These are phyloP conservation scores for Hemileccinum rubropunctum DNA, from an alignment of 768 basidiomycete species.

Conservation along the genomic window DNA sequence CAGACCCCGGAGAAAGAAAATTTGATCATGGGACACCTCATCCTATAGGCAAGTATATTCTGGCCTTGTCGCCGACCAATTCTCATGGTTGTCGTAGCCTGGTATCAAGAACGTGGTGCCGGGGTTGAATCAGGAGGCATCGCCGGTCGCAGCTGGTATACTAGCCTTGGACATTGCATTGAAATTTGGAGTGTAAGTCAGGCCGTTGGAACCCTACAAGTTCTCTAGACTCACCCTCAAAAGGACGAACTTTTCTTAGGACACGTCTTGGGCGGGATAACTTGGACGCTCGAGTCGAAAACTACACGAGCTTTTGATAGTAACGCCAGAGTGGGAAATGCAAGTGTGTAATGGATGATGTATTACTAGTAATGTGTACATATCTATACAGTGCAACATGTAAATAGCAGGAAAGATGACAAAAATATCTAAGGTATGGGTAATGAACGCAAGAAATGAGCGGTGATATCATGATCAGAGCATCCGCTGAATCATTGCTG, in stretches of 20 bases:
- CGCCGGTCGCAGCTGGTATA: conserved; percentile 82
- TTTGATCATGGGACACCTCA: conserved; percentile 73
- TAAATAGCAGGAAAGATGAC: conserved; percentile 26
- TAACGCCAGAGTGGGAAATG: conserved; percentile 58
- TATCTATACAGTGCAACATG: conserved; percentile 26
- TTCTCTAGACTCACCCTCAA: conserved; percentile 3
- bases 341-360: conserved; percentile 6
- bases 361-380: conserved; percentile 21
- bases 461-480: conserved; percentile 9
- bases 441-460: conserved; percentile 11
- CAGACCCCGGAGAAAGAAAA: conserved; percentile 34
- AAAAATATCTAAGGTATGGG: conserved; percentile 14
- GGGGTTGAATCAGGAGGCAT: conserved; percentile 49
- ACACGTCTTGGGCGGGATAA: conserved; percentile 74
- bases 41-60: conserved; percentile 56
- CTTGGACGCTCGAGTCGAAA: conserved; percentile 67
- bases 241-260: conserved; percentile 66
- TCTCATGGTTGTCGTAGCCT: conserved; percentile 47
- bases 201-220: not conserved
- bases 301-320: conserved; percentile 68
- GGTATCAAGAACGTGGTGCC: conserved; percentile 77
- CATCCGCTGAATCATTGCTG: conserved; percentile 44
- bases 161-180: conserved; percentile 74
- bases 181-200: conserved; percentile 69
- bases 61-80: not conserved